Conservation (phyloP, 116 monocot genomes). For the Cymodocea nodosa region DNA sequence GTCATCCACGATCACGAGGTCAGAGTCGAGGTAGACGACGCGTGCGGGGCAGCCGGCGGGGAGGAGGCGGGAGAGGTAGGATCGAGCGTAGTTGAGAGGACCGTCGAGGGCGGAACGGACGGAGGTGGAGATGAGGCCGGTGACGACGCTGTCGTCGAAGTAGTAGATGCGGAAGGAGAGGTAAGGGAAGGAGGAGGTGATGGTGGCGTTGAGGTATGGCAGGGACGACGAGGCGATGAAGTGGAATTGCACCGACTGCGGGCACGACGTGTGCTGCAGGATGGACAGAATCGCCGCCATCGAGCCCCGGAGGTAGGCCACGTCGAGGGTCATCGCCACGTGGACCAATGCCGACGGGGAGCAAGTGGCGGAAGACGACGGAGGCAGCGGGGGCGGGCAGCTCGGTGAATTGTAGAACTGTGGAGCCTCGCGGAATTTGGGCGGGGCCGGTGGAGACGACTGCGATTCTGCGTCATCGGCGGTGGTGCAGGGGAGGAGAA, state of each 20-base stretch:
- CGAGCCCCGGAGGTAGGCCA: conserved; percentile 47
- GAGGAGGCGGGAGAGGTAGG: conserved; percentile 44
- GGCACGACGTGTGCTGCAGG: conserved; percentile 55
- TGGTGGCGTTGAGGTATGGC: conserved; percentile 24
- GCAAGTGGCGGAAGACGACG: conserved; percentile 11
- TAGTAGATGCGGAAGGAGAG: conserved; percentile 39
- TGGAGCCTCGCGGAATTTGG: conserved; percentile 22
- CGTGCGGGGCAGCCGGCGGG: conserved; percentile 29
- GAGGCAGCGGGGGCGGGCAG: conserved; percentile 17
- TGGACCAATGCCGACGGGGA: conserved; percentile 25
- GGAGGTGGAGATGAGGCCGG: conserved; percentile 48
- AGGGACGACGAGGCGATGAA: conserved; percentile 25
- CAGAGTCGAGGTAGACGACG: conserved; percentile 60
- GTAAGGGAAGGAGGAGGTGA: conserved; percentile 41
- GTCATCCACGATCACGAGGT: conserved; percentile 47
- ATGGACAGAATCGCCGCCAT: conserved; percentile 48
- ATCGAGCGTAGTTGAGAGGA: conserved; percentile 60
- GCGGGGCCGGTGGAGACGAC: not conserved
- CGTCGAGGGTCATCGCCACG: conserved; percentile 60
- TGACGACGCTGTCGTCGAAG: conserved; percentile 33
- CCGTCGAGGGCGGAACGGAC: conserved; percentile 43
- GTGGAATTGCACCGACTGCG: conserved; percentile 44
- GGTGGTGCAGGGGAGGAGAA: too few species aligned
- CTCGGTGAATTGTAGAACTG: conserved; percentile 36
- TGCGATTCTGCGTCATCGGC: too few species aligned